Evolutionary conservation across 2,329 filamentous ascomycete genomes (phyloP), one percentile per base, ranked within the genome.

Genomic region (Botryosphaeria dothidea): DNA sequence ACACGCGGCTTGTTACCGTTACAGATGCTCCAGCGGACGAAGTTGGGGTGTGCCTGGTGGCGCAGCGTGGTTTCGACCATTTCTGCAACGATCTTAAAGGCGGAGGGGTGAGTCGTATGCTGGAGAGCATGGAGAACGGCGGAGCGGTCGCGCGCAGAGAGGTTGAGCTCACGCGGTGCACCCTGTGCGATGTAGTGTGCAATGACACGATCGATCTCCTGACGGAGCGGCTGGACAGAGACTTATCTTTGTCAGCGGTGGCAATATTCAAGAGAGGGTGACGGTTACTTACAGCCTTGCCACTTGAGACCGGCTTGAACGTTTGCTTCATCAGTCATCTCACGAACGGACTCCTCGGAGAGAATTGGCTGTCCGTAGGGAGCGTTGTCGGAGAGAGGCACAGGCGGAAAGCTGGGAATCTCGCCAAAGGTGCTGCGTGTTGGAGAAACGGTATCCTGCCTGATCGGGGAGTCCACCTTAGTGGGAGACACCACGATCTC

Each of bases 21-120:
- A 82, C 88, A 90, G 75, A 93, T 92, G 54, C 87, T 88, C 90
- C 91, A 94, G 65, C 91, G 87, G 70, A 95, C 88, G 81, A 94
- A 94, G 80, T 94, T 94, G 69, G 91, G 91, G 71, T 94, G 91
- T 1, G 90, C 87, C 74, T 94, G 90, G 68, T 85, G 84, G 38
- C 92, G 89, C 3, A 95, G 86, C 5, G 85, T 84, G 72, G 84
- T 85, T 72, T 94, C 92, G 31, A 91, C 84, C 4, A 84, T 87
- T 57, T 81, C 83, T 57, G 84, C 82, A 46, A 92, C 80, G 27
- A 83, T 78, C 31, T 82, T 81, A 70, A 94, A 87, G 0, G 90
- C 90, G 1, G 88, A 88, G 0, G 92, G 92, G 73, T 94, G 91
- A 0, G 91, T 94, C 0, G 91, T 94, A 75, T 87, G 83, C 27